Base-by-base conservation (phyloP, 352 stramenopile genomes). In the Phytopythium ostracodes region DNA sequence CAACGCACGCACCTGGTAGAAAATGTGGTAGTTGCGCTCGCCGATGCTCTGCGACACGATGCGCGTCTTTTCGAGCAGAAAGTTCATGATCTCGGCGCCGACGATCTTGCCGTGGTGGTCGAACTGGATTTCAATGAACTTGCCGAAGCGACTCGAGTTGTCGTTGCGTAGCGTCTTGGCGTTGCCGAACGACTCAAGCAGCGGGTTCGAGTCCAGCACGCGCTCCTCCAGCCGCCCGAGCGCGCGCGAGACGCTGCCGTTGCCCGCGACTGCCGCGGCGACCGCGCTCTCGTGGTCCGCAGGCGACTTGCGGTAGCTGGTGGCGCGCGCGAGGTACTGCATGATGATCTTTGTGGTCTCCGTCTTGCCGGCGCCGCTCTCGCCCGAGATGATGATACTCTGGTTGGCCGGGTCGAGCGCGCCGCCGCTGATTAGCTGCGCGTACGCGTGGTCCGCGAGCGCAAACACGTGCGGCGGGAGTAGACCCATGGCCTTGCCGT, bases 71-170 rank as follows among this genome's bases (percentile, higher is more conserved):
- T 97, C 90, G 20, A 97, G 68, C 36, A 97, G 58, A 53, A 96
- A 97, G 68, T 96, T 94, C 62, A 96, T 87, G 63, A 97, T 96
- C 70, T 94, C 84, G 20, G 85, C 86, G 24, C 89, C 86, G 2
- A 96, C 84, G 62, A 97, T 98, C 65, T 92, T 96, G 51, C 90
- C 91, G 50, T 96, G 87, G 62, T 94, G 84, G 64, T 96, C 88
- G 70, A 99, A 99, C 52, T 93, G 87, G 66, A 99, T 98, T 76
- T 98, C 92, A 56, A 99, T 98, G 62, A 98, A 98, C 76, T 99
- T 99, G 51, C 96, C 96, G 68, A 99, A 99, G 60, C 96, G 83
- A 76, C 82, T 97, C 25, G 88, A 98, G 68, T 99, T 99, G 73
- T 99, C 96, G 69, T 99, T 99, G 38, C 96, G 79, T 55, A 98